Base-by-base conservation (phyloP, 2,329 filamentous ascomycete genomes). In the Diaporthe sp. region DNA sequence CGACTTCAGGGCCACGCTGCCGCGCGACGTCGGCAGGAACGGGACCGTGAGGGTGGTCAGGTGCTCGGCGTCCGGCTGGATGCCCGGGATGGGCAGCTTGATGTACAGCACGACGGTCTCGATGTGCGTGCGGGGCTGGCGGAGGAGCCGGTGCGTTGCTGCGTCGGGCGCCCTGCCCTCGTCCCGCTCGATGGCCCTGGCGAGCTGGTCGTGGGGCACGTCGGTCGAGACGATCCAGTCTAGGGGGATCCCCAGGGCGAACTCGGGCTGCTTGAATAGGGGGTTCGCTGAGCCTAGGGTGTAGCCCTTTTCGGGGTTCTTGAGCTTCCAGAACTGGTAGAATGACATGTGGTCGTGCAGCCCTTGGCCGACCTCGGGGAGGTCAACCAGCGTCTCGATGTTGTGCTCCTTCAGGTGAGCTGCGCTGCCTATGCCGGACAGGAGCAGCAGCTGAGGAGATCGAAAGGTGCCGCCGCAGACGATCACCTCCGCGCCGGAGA, bases 291-390 rank as follows among this genome's bases (percentile, higher is more conserved):
- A 81, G 45, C 78, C 79, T 4, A 80, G n/a, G 3, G 78, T 77
- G 19, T 76, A 77, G 15, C 78, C 79, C 38, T 75, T 71, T 2
- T 77, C 77, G 1, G 78, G 78, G 38, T 80, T 77, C 50, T 77
- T 78, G n/a, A 80, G 45, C 45, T 76, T 74, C 78, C 78, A 81
- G 72, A 77, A 78, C 47, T 78, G 73, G 28, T 76, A 73, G 30
- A 80, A 40, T 12, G 22, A 94, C 33, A 35, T 9, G 33, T 77
- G 75, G 73, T 80, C 79, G 52, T 79, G 77, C 22, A 82, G 74
- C 71, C 82, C 82, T 64, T 78, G 77, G 40, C 82, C 82, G 30
- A 84, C 82, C 33, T 80, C 80, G 0, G 80, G 80, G 9, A 81
- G 78, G 47, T 84, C 80, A 8, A 79, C 75, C 17, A 81, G 57